A percentile compares a stretch with the other conserved stretches of the same genome.
Evolutionary conservation across 495 filamentous ascomycete genomes (phyloP).

Genomic region (Pyrenula aspistea): DNA sequence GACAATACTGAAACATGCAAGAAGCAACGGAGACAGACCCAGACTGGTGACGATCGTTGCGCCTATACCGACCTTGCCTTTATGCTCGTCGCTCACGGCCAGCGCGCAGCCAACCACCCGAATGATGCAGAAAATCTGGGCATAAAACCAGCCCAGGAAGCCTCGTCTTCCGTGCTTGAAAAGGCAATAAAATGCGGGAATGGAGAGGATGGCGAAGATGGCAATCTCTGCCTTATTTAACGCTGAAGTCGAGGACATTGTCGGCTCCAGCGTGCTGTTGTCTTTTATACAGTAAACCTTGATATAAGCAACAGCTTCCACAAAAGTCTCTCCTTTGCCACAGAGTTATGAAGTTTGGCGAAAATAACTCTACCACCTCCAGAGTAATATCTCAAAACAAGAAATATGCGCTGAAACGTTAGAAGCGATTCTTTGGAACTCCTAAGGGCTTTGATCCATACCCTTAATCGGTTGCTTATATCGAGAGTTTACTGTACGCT

Average conservation of each 20-base stretch:
- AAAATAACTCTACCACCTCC: too few relatives aligned
- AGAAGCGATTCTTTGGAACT: too few relatives aligned
- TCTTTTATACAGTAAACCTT: too few relatives aligned
- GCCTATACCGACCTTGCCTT: constrained; percentile 5
- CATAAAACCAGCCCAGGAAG: constrained; percentile 26
- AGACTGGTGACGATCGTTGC: constrained; percentile 27
- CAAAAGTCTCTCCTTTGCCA: too few relatives aligned
- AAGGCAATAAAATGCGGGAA: constrained; percentile 19
- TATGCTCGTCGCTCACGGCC: constrained; percentile 11
- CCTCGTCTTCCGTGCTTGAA: constrained; percentile 20
- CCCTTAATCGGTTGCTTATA: too few relatives aligned
- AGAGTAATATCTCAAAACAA: too few relatives aligned
- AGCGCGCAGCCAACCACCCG: constrained; percentile 23
- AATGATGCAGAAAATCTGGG: constrained; percentile 23
- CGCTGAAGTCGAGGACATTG: not conserved
- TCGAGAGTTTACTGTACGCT: too few relatives aligned
- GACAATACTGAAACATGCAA: constrained; percentile 21
- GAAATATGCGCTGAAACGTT: too few relatives aligned
- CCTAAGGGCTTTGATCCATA: too few relatives aligned
- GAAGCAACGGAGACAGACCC: constrained; percentile 30
- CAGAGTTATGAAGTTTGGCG: too few relatives aligned
- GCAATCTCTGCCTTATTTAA: constrained; percentile 13
- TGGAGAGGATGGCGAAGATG: constrained; percentile 21
- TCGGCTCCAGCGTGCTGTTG: too few relatives aligned
- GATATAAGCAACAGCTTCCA: too few relatives aligned